Evolutionary conservation across 306 rosid species (phyloP).

Genomic region (Rosa persica): DNA sequence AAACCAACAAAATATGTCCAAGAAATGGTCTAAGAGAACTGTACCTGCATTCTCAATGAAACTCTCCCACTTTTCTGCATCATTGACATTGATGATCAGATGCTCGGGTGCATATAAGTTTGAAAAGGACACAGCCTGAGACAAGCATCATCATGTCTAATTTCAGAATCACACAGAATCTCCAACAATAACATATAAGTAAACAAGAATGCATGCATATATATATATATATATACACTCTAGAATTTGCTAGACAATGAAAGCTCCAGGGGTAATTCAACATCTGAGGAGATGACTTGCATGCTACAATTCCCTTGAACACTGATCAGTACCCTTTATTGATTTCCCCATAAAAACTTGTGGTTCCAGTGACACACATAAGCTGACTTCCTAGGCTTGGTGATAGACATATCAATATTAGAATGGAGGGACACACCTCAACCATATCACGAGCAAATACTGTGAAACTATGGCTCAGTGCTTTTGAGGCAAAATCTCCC

Average conservation of each 20-base stretch:
- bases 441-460: conserved; percentile 85
- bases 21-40: not conserved
- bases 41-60: conserved; percentile 94
- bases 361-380: not conserved
- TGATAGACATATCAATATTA: not conserved
- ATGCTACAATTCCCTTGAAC: not conserved
- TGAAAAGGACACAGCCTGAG: conserved; percentile 89
- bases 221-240: not conserved
- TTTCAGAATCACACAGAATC: not conserved
- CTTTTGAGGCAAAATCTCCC: conserved; percentile 84
- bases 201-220: not conserved
- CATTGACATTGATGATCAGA: conserved; percentile 80
- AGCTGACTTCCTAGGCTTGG: not conserved
- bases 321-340: not conserved
- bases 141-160: conserved; percentile 24
- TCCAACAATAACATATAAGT: not conserved
- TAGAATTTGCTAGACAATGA: not conserved
- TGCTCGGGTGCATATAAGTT: conserved; percentile 97
- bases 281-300: not conserved
- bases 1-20: not conserved
- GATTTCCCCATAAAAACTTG: conserved; percentile 4
- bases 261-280: not conserved
- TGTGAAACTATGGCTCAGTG: conserved; percentile 85
- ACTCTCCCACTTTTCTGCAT: conserved; percentile 97
- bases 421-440: conserved; percentile 60